Base-by-base conservation (phyloP, 1,284 basidiomycete species). In the Cryptococcus hybrid region DNA sequence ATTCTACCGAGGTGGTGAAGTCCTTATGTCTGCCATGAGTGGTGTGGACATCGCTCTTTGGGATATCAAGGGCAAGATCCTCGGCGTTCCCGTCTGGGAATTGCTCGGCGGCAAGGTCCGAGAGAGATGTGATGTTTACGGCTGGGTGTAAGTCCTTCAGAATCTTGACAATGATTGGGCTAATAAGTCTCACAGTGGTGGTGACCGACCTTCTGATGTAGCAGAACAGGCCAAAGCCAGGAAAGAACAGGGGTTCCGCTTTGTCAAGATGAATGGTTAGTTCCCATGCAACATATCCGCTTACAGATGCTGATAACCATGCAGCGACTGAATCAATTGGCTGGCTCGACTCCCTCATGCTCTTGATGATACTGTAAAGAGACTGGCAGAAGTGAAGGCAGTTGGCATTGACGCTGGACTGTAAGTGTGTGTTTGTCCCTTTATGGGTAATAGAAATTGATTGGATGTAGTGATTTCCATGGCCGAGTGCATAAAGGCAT, bases 11-110 rank as follows among this genome's bases (percentile, higher is more conserved):
- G 86, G 86, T 47, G 87, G 87, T 2, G 84, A 51, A 60, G 84
- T 86, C n/a, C 85, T 83, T 5, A 54, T 42, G 37, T 39, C 37
- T 11, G 13, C 15, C 8, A 47, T 39, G 13, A 58, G 56, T 52
- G 42, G 43, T 36, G 59, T 60, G 15, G 61, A 63, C 44, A 65
- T 64, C 34, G 62, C 60, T 39, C 64, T 64, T 30, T 64, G 67
- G 88, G 88, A 89, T 68, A 87, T 90, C 78, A 89, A 89, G 69
- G 88, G 88, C 36, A 89, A 88, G 76, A 85, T 84, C 36, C 81
- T 89, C 7, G 86, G 86, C 34, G 87, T 89, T 1, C 88, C 88
- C 0, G 77, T 90, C 6, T 88, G 85, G 84, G 84, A 87, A 72
- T 79, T 90, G 2, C 81, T 89, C 2, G 88, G 88, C 7, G 88